Evolutionary conservation across 2,329 filamentous ascomycete genomes (phyloP), one percentile per base, ranked within the genome.

Genomic region (Cladosporium phlei): DNA sequence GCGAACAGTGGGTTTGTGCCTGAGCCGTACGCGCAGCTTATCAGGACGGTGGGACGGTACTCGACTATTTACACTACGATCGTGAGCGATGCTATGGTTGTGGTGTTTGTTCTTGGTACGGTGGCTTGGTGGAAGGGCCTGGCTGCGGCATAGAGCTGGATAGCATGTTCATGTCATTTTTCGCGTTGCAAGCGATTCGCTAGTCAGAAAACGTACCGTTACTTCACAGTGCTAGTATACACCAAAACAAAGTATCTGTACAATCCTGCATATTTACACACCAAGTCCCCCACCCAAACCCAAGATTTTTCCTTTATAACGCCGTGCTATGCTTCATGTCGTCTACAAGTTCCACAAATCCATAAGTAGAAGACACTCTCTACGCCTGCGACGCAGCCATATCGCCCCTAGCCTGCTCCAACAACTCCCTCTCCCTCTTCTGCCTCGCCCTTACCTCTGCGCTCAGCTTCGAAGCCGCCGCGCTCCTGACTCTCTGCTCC

Each of bases 101-200:
- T 85, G 50, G 76, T 90, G 7, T 91, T 90, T 66, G 83, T 90
- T 42, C 65, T 91, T 52, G 86, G 85, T 10, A 71, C 75, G 8
- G 59, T 72, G 35, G 69, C 68, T 40, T 76, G 72, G 72, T 76
- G 70, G 70, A 68, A 64, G 14, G 44, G 46, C 16, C 32, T 39
- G 22, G 44, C 44, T 7, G 22, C 14, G 11, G 16, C 35, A 34
- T 47, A 17, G 28, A 12, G 21, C 21, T 9, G 30, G 9, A n/a
- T n/a, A n/a, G n/a, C n/a, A n/a, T 12, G 14, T 20, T 14, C 14
- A 1, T 14, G 14, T n/a, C 2, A 7, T 21, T 24, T 34, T 34
- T 14, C 12, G 27, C 27, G 21, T 34, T 29, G 10, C 8, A 19
- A 35, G 21, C 22, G 16, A 19, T 17, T 28, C 29, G 16, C 37